phyloP scores from a whole-genome alignment of 768 basidiomycete species.

The Amanita rimosa region DNA sequence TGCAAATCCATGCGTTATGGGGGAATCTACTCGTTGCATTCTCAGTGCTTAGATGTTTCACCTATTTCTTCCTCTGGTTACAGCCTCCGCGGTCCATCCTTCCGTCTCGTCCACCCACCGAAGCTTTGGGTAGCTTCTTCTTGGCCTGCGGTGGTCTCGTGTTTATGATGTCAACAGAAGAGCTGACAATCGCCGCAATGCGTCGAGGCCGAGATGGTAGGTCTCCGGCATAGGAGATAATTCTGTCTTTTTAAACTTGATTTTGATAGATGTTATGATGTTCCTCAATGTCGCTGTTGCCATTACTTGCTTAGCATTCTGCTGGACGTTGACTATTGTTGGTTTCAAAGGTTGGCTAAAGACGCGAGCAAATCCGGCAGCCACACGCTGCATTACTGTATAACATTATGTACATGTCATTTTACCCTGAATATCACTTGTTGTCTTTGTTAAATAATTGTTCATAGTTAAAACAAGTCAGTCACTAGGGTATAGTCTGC shows the following conservation, averaged over 20 bases:
- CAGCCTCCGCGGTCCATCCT: conserved; percentile 73
- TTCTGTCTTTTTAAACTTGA: background rate
- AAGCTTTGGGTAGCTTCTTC: conserved; percentile 81
- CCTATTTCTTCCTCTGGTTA: conserved; percentile 93
- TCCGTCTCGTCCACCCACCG: conserved; percentile 89
- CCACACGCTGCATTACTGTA: conserved; percentile 9
- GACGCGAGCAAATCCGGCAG: conserved; percentile 19
- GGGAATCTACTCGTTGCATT: conserved; percentile 76
- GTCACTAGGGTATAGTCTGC: conserved; percentile 46
- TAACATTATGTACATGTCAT: background rate
- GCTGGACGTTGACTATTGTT: conserved; percentile 70
- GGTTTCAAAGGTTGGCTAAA: conserved; percentile 78
- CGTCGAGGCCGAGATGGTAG: conserved; percentile 75
- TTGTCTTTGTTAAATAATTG: too few relatives aligned
- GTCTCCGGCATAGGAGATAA: conserved; percentile 11
- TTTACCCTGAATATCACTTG: background rate
- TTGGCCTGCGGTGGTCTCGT: conserved; percentile 79
- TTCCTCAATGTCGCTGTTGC: conserved; percentile 80
- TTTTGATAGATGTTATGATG: conserved; percentile 69
- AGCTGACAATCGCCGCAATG: conserved; percentile 87
- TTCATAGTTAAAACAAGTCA: background rate
- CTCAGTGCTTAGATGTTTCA: conserved; percentile 70
- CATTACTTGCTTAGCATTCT: conserved; percentile 76
- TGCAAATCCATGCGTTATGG: conserved; percentile 88
- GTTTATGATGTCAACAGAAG: conserved; percentile 87